A percentile compares a stretch with the other conserved stretches of the same genome.
These are phyloP conservation scores for Phytopythium cucurbitacearum DNA, from an alignment of 352 stramenopile species.

Conservation along the genomic window DNA sequence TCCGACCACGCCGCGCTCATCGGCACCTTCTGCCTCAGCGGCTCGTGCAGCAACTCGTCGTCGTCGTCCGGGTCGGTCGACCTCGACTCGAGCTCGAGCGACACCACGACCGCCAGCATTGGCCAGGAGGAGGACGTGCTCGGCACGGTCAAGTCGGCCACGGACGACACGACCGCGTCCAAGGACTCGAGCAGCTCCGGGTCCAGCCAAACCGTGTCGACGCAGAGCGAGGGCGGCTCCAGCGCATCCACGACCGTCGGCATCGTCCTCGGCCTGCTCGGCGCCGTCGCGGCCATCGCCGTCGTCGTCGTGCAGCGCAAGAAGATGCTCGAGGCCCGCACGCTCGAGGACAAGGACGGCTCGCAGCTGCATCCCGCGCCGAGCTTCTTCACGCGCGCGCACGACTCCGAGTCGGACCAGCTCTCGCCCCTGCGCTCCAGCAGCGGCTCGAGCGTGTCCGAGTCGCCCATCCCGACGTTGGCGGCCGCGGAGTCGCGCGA, in stretches of 20 bases:
- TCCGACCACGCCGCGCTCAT: slow-evolving; percentile 67
- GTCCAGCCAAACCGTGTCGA: slow-evolving; percentile 27
- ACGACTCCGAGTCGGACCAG: slow-evolving; percentile 10
- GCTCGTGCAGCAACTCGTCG: slow-evolving; percentile 44
- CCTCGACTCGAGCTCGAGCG: slow-evolving; percentile 3
- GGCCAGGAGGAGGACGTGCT: slow-evolving; percentile 16
- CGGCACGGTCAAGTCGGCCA: slow-evolving; percentile 17
- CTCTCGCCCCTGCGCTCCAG: slow-evolving; percentile 24
- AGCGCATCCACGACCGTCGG: slow-evolving; percentile 39
- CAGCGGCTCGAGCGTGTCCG: slow-evolving; percentile 11
- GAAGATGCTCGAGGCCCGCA: slow-evolving; percentile 43
- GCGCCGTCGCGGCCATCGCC: slow-evolving; percentile 33
- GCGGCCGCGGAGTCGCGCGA: slow-evolving; percentile 26
- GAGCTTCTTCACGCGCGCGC: slow-evolving; percentile 34
- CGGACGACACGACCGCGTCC: slow-evolving; percentile 6
- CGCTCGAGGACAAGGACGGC: slow-evolving; percentile 34
- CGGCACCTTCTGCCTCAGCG: slow-evolving; percentile 52
- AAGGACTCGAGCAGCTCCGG: slow-evolving; percentile 9
- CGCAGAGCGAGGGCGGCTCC: slow-evolving; percentile 27
- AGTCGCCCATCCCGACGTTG: slow-evolving; percentile 47
- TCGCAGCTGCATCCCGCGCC: slow-evolving; percentile 20
- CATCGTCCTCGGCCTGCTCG: slow-evolving; percentile 41
- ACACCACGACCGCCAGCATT: slow-evolving; percentile 7
- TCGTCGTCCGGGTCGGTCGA: slow-evolving; percentile 12
- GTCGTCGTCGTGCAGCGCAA: slow-evolving; percentile 51